These are phyloP conservation scores for Cucumis sativus DNA, from an alignment of 306 rosid species.

Conservation along the genomic window DNA sequence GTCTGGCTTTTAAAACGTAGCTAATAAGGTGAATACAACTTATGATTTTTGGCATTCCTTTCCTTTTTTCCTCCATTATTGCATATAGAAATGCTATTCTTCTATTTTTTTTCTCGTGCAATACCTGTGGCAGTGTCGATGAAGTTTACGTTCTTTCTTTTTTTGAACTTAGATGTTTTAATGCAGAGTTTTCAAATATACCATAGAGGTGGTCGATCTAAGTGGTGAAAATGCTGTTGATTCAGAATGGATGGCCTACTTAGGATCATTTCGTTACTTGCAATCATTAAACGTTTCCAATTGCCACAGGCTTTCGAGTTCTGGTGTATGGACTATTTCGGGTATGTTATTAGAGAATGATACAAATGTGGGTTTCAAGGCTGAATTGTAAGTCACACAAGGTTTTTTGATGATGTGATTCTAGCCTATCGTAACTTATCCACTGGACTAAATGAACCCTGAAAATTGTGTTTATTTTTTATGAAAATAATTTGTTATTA, in stretches of 20 bases:
- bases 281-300: conserved; percentile 42
- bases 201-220: conserved; percentile 59
- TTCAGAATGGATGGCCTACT: conserved; percentile 90
- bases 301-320: conserved; percentile 48
- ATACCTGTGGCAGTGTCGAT: background rate
- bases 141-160: background rate
- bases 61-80: background rate
- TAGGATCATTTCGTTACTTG: conserved; percentile 64
- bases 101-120: background rate
- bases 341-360: conserved; percentile 25
- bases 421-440: background rate
- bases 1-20: background rate
- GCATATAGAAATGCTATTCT: background rate
- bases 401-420: background rate
- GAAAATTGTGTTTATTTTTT: background rate
- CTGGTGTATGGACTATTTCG: conserved; percentile 68
- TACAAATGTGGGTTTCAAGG: background rate
- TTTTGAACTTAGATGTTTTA: background rate
- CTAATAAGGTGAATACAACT: background rate
- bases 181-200: conserved; percentile 52
- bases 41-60: background rate
- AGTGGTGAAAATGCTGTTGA: conserved; percentile 43
- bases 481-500: background rate
- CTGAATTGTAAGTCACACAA: background rate
- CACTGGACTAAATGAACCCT: background rate